Percentiles rank a stretch among this genome's conserved stretches.
Conservation (phyloP, 495 filamentous ascomycete genomes). For the Jackrogersella multiformis region DNA sequence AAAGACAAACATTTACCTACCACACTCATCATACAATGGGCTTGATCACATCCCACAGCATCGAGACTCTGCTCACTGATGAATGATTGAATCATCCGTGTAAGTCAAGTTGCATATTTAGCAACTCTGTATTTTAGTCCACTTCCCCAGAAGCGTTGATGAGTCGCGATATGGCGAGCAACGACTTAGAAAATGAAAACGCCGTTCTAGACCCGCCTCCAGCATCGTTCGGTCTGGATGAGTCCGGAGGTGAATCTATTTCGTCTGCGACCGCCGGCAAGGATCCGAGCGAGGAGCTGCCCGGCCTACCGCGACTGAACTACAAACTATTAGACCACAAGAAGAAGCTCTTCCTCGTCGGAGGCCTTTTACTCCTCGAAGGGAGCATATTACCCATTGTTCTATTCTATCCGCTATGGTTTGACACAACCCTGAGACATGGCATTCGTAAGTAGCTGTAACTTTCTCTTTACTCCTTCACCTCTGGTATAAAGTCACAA, state of each 20-base stretch:
- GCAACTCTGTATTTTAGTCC: not conserved
- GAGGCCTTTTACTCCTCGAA: constrained; percentile 55
- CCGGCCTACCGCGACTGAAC: constrained; percentile 53
- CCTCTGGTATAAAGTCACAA: not conserved
- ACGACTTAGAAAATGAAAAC: constrained; percentile 33
- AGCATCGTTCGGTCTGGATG: constrained; percentile 25
- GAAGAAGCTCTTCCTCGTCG: constrained; percentile 52
- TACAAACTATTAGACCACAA: constrained; percentile 58
- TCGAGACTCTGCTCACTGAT: constrained; percentile 13
- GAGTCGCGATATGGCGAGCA: constrained; percentile 32
- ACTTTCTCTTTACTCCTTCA: not conserved
- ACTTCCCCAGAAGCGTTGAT: not conserved
- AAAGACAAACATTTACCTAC: not conserved
- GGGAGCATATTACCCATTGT: constrained; percentile 56
- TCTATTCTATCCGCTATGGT: constrained; percentile 58
- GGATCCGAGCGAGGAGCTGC: constrained; percentile 37
- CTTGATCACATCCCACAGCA: constrained; percentile 19
- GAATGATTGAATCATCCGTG: constrained; percentile 27
- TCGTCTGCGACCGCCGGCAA: constrained; percentile 27
- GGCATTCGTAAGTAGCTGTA: constrained; percentile 49
- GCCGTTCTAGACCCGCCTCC: constrained; percentile 27
- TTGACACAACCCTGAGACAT: constrained; percentile 49
- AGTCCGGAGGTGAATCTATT: constrained; percentile 26
- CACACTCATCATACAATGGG: constrained; percentile 22
- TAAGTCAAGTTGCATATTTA: constrained; percentile 12